These are phyloP conservation scores for Acanthochlamys bracteata DNA, from an alignment of 106 monocot genomes.

Conservation along the genomic window DNA sequence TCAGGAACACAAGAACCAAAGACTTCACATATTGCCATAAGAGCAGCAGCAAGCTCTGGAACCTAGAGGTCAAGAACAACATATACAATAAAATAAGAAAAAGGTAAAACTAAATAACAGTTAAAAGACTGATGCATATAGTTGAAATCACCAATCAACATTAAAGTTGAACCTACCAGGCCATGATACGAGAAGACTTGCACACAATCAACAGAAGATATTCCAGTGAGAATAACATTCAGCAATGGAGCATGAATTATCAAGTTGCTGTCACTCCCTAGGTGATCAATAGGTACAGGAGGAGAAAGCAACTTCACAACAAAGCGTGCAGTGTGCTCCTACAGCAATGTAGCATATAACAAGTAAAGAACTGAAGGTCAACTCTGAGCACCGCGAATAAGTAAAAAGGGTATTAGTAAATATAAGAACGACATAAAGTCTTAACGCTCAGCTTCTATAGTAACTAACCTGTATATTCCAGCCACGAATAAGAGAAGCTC, in stretches of 20 bases:
- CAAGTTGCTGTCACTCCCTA: constrained; percentile 71
- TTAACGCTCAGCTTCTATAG: no score
- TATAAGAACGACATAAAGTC: no score
- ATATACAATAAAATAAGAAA: background rate
- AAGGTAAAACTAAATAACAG: background rate
- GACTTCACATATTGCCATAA: constrained; percentile 91
- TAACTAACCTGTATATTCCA: constrained; percentile 90
- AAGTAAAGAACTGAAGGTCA: background rate
- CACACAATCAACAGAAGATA: constrained; percentile 90
- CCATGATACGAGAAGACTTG: constrained; percentile 95
- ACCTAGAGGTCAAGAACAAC: constrained; percentile 35
- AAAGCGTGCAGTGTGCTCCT: constrained; percentile 82
- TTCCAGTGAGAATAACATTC: constrained; percentile 75
- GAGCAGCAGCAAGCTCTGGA: constrained; percentile 89
- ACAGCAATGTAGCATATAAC: constrained; percentile 3
- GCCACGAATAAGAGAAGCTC: constrained; percentile 81
- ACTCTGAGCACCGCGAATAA: background rate
- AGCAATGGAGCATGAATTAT: constrained; percentile 73
- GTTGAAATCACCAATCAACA: background rate
- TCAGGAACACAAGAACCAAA: constrained; percentile 77
- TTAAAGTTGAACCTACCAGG: constrained; percentile 43
- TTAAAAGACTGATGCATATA: background rate
- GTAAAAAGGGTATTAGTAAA: background rate
- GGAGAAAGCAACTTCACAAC: constrained; percentile 86
- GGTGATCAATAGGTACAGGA: constrained; percentile 57